Evolutionary conservation across 2,329 filamentous ascomycete species (phyloP).

Genomic region (Phyllachora maydis): DNA sequence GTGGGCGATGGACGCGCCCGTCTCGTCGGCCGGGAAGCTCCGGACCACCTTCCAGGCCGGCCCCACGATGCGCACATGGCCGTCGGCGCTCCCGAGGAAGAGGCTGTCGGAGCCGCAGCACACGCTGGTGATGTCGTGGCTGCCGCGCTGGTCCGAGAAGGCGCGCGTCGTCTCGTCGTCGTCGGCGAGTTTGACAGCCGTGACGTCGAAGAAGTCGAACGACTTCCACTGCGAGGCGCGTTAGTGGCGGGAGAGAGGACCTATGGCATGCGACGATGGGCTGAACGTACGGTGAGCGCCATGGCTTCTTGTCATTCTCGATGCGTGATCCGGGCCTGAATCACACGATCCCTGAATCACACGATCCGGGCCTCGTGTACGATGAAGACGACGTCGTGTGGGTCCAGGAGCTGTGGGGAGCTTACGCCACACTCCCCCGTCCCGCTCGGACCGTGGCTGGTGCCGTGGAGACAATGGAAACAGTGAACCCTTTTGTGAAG

Average conservation of each 20-base stretch:
- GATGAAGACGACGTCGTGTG: no score
- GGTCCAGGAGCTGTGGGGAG: no score
- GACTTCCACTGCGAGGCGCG: constrained; percentile 65
- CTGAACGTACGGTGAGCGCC: constrained; percentile 10
- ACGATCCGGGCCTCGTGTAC: no score
- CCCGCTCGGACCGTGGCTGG: no score
- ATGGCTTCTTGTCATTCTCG: no score
- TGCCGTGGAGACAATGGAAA: no score
- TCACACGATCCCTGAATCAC: no score
- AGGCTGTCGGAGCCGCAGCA: constrained; percentile 77
- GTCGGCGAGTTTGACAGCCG: constrained; percentile 59
- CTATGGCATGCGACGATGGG: no score
- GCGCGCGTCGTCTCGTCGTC: constrained; percentile 59
- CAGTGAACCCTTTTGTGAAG: no score
- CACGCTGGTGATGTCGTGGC: constrained; percentile 59
- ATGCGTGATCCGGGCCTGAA: no score
- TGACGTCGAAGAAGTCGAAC: constrained; percentile 98
- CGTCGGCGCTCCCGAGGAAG: constrained; percentile 73
- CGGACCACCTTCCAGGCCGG: constrained; percentile 71
- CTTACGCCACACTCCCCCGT: no score
- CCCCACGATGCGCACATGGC: constrained; percentile 71
- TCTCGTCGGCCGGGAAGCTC: constrained; percentile 72
- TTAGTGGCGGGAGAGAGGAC: no score
- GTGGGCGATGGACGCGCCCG: constrained; percentile 54
- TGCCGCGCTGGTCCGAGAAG: constrained; percentile 50